A percentile compares a stretch with the other conserved stretches of the same genome.
Evolutionary conservation across 176 grass and related monocot species (phyloP).

Genomic region (Alloteropsis semialata): DNA sequence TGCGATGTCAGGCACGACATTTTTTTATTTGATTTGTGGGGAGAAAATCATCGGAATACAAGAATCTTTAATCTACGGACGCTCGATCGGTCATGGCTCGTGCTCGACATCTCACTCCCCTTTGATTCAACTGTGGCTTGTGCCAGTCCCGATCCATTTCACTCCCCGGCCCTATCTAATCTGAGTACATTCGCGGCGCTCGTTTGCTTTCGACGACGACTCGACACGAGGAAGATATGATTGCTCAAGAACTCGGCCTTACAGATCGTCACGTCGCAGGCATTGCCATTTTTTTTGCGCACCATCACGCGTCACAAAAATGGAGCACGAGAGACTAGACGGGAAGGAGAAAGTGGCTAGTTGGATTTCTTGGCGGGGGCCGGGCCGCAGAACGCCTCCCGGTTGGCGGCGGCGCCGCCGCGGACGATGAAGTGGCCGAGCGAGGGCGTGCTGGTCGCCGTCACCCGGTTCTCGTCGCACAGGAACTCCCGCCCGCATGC

Average conservation of each 20-base stretch:
- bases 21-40: not conserved
- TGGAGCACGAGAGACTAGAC: not conserved
- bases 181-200: not conserved
- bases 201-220: not conserved
- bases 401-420: constrained; percentile 26
- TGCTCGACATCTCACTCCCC: not conserved
- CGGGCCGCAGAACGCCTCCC: constrained; percentile 60
- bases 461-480: constrained; percentile 55
- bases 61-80: not conserved
- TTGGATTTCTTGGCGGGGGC: constrained; percentile 29
- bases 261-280: not conserved
- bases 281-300: not conserved
- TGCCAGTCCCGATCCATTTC: not conserved
- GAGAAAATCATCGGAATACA: not conserved
- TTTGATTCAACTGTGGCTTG: not conserved
- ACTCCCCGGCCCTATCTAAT: not conserved
- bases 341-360: not conserved
- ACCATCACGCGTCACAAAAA: not conserved
- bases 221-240: not conserved
- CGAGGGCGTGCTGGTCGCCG: constrained; percentile 35
- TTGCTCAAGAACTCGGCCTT: not conserved
- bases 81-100: not conserved
- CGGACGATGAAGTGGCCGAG: constrained; percentile 70
- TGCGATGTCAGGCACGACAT: not conserved
- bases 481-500: constrained; percentile 65